Base-by-base conservation (phyloP, 192 early-diverging fungal genomes). In the Gamsiella multidivaricata region DNA sequence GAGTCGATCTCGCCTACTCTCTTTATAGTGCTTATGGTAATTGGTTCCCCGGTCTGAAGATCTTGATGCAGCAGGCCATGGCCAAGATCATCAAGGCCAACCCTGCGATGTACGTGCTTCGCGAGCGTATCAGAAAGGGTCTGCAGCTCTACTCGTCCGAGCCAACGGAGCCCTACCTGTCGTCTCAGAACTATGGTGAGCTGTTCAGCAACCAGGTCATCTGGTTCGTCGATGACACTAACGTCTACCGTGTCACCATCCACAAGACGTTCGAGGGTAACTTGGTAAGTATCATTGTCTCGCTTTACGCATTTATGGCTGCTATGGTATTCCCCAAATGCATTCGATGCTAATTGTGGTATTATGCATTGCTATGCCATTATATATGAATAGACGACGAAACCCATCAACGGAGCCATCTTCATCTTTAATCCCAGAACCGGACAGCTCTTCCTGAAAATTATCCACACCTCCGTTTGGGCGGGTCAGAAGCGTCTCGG, bases 251-350 rank as follows among this genome's bases (percentile, higher is more conserved):
- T 69, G 97, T 99, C 23, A 99, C 96, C 10, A 97, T 97, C 76
- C 97, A 99, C 86, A 97, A 97, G 90, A 99, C 97, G 7, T 98
- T 97, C 65, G 97, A 99, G 81, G 97, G 97, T 45, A 99, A 99
- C 79, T 91, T 99, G 87, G 70, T 74, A 74, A 59, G 61, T 80
- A 56, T 65, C 7, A 67, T 73, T 6, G 14, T 15, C 29, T 31
- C 9, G 22, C 25, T 15, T 61, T 25, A 20, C 5, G 10, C 56
- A n/a, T 33, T 26, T 5, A 0, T 18, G 22, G 9, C 7, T 25
- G 3, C 37, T 36, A 6, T n/a, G 12, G 0, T 0, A 10, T 12
- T 3, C 11, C 26, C 9, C 11, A 18, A 37, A 25, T 39, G 14
- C 25, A 51, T 37, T 1, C 22, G 14, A 52, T 22, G 12, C 10